phyloP scores from a whole-genome alignment of 2,329 filamentous ascomycete species.

The Daldinia sp. region DNA sequence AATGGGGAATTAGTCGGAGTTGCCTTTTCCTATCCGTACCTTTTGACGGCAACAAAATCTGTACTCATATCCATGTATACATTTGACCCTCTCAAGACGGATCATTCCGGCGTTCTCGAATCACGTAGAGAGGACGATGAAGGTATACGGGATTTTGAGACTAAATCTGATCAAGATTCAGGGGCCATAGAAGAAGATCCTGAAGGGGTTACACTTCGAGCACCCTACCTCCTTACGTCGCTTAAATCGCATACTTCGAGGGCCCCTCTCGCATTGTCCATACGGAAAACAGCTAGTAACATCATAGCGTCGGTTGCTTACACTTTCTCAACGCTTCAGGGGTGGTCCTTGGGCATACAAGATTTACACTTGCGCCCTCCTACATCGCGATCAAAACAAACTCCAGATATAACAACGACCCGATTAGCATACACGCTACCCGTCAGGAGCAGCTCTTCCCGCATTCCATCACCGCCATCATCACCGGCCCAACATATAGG shows the following conservation, averaged over 20 bases:
- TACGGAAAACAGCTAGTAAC: constrained; percentile 70
- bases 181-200: background rate
- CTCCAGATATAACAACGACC: constrained; percentile 50
- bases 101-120: constrained; percentile 20
- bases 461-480: constrained; percentile 34
- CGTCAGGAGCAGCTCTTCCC: constrained; percentile 36
- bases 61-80: constrained; percentile 81
- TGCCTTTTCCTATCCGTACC: constrained; percentile 76
- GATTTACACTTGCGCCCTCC: constrained; percentile 72
- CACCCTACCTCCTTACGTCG: constrained; percentile 74
- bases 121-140: constrained; percentile 10
- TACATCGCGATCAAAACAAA: constrained; percentile 37
- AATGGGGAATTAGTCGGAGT: constrained; percentile 74
- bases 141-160: background rate
- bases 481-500: constrained; percentile 40
- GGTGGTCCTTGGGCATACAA: constrained; percentile 93
- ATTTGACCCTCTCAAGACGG: constrained; percentile 53
- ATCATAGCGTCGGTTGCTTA: constrained; percentile 89
- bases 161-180: constrained; percentile 14
- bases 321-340: constrained; percentile 77
- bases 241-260: constrained; percentile 82
- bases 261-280: constrained; percentile 81
- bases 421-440: constrained; percentile 53
- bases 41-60: constrained; percentile 78
- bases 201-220: constrained; percentile 24